Evolutionary conservation across 331 rosid species (phyloP).

Genomic region (Telfairia occidentalis): DNA sequence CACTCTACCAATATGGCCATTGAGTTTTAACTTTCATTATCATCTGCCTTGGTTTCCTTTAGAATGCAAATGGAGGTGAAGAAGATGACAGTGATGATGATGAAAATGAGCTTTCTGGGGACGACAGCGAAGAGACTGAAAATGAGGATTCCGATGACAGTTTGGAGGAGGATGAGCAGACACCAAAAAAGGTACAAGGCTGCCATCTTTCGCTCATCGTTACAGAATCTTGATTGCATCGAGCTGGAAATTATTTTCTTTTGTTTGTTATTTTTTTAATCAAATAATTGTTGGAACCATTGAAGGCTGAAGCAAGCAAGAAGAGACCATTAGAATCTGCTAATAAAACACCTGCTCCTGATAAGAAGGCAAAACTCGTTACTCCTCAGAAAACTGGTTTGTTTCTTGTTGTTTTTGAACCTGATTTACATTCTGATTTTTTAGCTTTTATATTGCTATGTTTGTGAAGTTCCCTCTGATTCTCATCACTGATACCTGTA

Average conservation of each 20-base stretch:
- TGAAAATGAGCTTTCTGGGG: not conserved
- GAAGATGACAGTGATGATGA: not conserved
- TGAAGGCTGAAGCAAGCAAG: conserved; percentile 42
- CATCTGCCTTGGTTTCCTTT: not conserved
- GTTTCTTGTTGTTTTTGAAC: not conserved
- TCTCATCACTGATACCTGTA: not conserved
- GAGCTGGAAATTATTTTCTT: not conserved
- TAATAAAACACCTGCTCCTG: conserved; percentile 43
- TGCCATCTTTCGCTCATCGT: not conserved
- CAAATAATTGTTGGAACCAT: not conserved
- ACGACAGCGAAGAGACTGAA: not conserved
- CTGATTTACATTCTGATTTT: not conserved
- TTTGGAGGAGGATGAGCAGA: conserved; percentile 25
- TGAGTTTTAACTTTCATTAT: not conserved
- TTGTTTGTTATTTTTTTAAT: not conserved
- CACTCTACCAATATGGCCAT: not conserved
- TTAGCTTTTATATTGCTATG: not conserved
- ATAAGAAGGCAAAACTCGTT: conserved; percentile 52
- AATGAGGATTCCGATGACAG: conserved; percentile 9
- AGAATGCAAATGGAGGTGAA: conserved; percentile 9
- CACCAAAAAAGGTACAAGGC: conserved; percentile 29
- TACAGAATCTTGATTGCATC: not conserved
- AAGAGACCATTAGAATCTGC: conserved; percentile 59
- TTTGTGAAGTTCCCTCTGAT: not conserved
- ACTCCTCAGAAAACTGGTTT: conserved; percentile 15